Evolutionary conservation across 495 filamentous ascomycete genomes (phyloP).

Genomic region (Neurospora tetraspora): DNA sequence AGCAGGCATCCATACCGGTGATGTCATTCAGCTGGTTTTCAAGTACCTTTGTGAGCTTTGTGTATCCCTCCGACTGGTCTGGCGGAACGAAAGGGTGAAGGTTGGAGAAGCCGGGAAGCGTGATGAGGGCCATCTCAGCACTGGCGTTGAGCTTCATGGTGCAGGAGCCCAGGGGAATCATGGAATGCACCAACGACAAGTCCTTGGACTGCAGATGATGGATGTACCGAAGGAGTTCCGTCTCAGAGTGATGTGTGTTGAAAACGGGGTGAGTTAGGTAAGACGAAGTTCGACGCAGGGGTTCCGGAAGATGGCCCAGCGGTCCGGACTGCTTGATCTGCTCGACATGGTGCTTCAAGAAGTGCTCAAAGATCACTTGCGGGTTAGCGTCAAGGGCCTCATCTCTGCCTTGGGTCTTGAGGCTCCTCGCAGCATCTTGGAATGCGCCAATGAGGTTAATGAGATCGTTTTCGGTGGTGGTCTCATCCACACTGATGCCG

Average conservation of each 20-base stretch:
- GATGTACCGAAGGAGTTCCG: slow-evolving; percentile 91
- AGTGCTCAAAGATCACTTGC: slow-evolving; percentile 16
- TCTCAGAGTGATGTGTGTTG: slow-evolving; percentile 95
- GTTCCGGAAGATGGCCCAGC: slow-evolving; percentile 44
- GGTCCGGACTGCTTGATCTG: slow-evolving; percentile 15
- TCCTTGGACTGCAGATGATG: slow-evolving; percentile 93
- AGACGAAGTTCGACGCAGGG: slow-evolving; percentile 58
- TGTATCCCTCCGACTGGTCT: slow-evolving; percentile 58
- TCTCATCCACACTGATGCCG: slow-evolving; percentile 36
- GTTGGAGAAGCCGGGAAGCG: slow-evolving; percentile 73
- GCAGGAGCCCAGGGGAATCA: slow-evolving; percentile 98
- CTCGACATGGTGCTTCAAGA: slow-evolving; percentile 17
- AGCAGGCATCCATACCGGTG: slow-evolving; percentile 84
- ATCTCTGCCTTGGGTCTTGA: slow-evolving; percentile 1
- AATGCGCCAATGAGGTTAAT: slow-evolving; percentile 20
- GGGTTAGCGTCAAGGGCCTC: slow-evolving; percentile 22
- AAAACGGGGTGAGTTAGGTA: slow-evolving; percentile 93
- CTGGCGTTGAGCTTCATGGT: slow-evolving; percentile 99
- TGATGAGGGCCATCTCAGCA: slow-evolving; percentile 77
- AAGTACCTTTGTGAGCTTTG: slow-evolving; percentile 56
- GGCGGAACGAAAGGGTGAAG: slow-evolving; percentile 75
- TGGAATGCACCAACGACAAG: slow-evolving; percentile 89
- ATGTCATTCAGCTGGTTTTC: slow-evolving; percentile 72
- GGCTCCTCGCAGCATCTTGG: background rate
- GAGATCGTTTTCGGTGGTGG: slow-evolving; percentile 20